These are phyloP conservation scores for Tetrahymena thermophila DNA, from an alignment of 73 alveolate species.

Conservation along the genomic window DNA sequence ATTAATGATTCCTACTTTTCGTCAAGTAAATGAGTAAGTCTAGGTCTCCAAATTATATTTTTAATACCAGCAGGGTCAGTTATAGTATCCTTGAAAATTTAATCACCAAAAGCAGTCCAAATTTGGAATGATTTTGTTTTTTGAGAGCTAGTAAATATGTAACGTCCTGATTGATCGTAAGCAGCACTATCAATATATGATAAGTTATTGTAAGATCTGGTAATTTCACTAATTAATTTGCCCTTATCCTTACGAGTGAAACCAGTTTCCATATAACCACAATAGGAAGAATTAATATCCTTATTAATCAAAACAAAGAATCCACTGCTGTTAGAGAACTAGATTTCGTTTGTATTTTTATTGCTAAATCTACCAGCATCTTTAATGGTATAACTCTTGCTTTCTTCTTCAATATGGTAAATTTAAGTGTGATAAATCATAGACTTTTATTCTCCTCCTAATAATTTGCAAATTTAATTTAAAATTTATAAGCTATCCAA, in stretches of 20 bases:
- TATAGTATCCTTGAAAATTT: not conserved
- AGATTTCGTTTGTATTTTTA: not conserved
- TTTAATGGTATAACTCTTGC: not conserved
- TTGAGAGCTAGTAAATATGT: not conserved
- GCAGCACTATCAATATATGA: not conserved
- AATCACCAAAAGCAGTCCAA: not conserved
- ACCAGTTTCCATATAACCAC: not conserved
- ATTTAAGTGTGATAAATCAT: not conserved
- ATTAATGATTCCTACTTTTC: not conserved
- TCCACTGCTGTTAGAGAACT: not conserved
- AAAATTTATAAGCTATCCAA: too few relatives aligned
- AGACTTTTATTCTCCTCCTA: not conserved
- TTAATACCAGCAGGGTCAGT: not conserved
- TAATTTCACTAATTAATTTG: not conserved
- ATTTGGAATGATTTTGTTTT: not conserved
- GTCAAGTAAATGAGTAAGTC: not conserved
- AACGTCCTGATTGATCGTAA: not conserved
- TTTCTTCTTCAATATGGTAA: not conserved
- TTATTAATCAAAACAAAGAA: not conserved
- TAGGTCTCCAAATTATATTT: not conserved
- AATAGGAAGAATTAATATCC: not conserved
- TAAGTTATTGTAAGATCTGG: not conserved
- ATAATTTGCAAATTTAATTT: too few relatives aligned
- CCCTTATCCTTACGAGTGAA: constrained; percentile 1
- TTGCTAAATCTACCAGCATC: not conserved